Evolutionary conservation across 331 rosid genomes (phyloP).

Genomic region (Malus hybrid): DNA sequence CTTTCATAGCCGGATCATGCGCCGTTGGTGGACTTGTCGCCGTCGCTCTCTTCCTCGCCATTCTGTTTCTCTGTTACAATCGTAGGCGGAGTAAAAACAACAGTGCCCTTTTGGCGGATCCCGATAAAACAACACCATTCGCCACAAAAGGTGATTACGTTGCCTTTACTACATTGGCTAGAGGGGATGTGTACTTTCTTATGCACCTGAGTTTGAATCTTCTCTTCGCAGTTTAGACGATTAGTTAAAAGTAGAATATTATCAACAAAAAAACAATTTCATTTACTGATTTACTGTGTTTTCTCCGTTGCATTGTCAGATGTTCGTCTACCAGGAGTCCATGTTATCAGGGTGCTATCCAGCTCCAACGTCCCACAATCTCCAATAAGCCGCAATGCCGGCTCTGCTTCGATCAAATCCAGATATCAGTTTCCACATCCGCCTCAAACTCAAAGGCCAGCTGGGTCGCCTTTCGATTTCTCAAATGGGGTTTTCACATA

Average conservation of each 20-base stretch:
- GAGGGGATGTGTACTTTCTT: too few species aligned
- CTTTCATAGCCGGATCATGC: conserved; percentile 18
- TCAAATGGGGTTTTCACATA: conserved; percentile 32
- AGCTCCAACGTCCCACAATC: conserved; percentile 8
- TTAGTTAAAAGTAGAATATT: too few species aligned
- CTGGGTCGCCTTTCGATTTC: conserved; percentile 3
- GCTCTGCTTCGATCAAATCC: conserved; percentile 7
- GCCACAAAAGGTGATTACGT: conserved; percentile 22
- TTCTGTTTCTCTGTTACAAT: conserved; percentile 10
- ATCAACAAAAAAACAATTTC: not conserved
- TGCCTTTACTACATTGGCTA: too few species aligned
- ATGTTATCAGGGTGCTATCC: conserved; percentile 7
- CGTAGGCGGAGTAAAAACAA: conserved; percentile 10
- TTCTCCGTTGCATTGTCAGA: conserved; percentile 14
- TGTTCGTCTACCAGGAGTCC: not conserved
- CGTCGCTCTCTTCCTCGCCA: conserved; percentile 6
- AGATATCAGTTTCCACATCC: conserved; percentile 4
- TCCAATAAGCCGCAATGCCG: not conserved
- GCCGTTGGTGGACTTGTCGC: conserved; percentile 16
- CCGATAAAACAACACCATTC: conserved; percentile 1
- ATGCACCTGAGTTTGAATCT: too few species aligned
- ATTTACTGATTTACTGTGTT: not conserved
- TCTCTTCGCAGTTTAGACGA: too few species aligned
- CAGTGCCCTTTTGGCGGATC: not conserved
- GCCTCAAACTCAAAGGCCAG: conserved; percentile 8